These are phyloP conservation scores for Boletus sensibilis DNA, from an alignment of 768 basidiomycete genomes.

Conservation along the genomic window DNA sequence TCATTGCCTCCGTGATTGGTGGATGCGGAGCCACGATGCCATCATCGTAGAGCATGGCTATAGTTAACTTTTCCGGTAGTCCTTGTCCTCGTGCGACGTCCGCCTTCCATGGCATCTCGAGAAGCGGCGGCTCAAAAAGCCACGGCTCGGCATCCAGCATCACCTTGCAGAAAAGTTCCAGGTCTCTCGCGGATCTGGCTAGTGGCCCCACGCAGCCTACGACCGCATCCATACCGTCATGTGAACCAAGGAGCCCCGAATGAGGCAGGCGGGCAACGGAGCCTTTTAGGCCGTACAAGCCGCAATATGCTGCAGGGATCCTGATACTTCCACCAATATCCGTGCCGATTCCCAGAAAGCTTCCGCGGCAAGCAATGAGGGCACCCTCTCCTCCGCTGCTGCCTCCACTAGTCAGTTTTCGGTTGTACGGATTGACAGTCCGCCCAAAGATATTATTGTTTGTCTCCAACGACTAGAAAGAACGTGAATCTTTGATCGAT, in stretches of 20 bases:
- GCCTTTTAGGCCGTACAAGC: conserved; percentile 45
- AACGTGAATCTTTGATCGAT: conserved; percentile 9
- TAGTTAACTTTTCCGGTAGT: conserved; percentile 41
- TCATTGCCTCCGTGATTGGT: conserved; percentile 43
- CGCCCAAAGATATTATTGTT: conserved; percentile 57
- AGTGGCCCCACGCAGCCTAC: conserved; percentile 50
- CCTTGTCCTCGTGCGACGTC: conserved; percentile 38
- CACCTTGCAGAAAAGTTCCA: conserved; percentile 46
- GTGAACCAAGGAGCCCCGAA: conserved; percentile 47
- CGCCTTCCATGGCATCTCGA: conserved; percentile 50
- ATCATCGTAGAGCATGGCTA: conserved; percentile 52
- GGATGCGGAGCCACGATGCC: conserved; percentile 51
- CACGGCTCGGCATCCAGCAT: conserved; percentile 49
- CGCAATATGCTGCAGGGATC: conserved; percentile 41
- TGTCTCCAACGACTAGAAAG: conserved; percentile 47
- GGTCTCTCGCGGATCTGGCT: conserved; percentile 47
- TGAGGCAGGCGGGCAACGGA: conserved; percentile 53
- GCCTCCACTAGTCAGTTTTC: conserved; percentile 42
- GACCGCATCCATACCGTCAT: conserved; percentile 54
- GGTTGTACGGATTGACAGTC: conserved; percentile 66
- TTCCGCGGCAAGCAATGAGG: conserved; percentile 43
- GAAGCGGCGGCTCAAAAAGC: conserved; percentile 44
- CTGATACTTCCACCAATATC: conserved; percentile 51
- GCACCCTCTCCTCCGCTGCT: conserved; percentile 51
- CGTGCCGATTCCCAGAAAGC: conserved; percentile 42